A percentile compares a stretch with the other conserved stretches of the same genome.
Evolutionary conservation across 371 early-diverging fungal species (phyloP).

Genomic region (Mortierella sp.): DNA sequence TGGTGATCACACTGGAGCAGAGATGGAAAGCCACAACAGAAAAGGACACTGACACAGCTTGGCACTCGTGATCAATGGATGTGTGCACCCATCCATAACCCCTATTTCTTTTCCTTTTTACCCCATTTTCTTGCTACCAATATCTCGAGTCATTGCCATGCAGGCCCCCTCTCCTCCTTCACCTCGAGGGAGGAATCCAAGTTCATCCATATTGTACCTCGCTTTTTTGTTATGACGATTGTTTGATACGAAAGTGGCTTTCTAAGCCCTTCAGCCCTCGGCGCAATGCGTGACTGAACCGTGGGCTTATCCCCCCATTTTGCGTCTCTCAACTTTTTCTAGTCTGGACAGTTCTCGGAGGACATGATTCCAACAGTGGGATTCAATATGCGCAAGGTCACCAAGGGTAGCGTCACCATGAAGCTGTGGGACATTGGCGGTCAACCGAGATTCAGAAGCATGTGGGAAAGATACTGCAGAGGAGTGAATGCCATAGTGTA

Average conservation of each 20-base stretch:
- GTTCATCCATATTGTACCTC: too few relatives aligned
- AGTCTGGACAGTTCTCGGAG: slow-evolving; percentile 95
- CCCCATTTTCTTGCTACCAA: too few relatives aligned
- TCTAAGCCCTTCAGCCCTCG: slow-evolving; percentile 5
- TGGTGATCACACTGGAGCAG: too few relatives aligned
- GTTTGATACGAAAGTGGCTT: too few relatives aligned
- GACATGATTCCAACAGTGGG: slow-evolving; percentile 98
- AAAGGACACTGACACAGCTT: too few relatives aligned
- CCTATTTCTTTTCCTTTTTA: too few relatives aligned
- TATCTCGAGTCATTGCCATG: background rate
- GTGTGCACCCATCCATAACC: too few relatives aligned
- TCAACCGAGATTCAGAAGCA: slow-evolving; percentile 91
- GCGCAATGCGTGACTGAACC: background rate
- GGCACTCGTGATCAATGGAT: too few relatives aligned
- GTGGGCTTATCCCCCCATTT: background rate
- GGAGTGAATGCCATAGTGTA: slow-evolving; percentile 98
- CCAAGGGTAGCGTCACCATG: slow-evolving; percentile 95
- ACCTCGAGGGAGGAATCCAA: too few relatives aligned
- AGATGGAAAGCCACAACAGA: too few relatives aligned
- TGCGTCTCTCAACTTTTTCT: slow-evolving; percentile 10
- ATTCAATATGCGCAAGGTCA: slow-evolving; percentile 97
- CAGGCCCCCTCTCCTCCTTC: too few relatives aligned
- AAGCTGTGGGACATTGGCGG: slow-evolving; percentile 99
- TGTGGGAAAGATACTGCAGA: slow-evolving; percentile 98
- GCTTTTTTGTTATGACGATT: too few relatives aligned